phyloP scores from a whole-genome alignment of 2,329 filamentous ascomycete genomes.

The Dothistroma septosporum region DNA sequence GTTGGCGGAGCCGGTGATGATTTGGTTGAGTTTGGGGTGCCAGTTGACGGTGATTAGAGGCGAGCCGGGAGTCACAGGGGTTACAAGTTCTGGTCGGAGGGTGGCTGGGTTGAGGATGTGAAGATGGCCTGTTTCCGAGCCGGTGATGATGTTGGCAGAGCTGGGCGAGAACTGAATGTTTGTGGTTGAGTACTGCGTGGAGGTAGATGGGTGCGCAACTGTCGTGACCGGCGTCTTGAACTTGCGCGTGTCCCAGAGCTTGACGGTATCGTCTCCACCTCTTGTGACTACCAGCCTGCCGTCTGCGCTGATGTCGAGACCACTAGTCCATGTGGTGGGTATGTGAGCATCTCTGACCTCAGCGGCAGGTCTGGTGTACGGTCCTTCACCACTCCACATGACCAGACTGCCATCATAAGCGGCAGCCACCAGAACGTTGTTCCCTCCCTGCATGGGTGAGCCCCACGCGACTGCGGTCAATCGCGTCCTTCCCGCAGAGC shows the following conservation, averaged over 20 bases:
- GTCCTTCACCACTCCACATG: slow-evolving; percentile 88
- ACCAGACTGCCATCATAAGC: slow-evolving; percentile 85
- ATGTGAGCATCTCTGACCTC: slow-evolving; percentile 82
- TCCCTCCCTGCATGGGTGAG: slow-evolving; percentile 68
- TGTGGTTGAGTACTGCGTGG: slow-evolving; percentile 74
- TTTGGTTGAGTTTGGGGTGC: slow-evolving; percentile 95
- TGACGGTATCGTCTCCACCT: slow-evolving; percentile 87
- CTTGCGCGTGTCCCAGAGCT: slow-evolving; percentile 94
- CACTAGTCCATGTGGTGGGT: slow-evolving; percentile 82
- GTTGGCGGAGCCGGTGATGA: slow-evolving; percentile 89
- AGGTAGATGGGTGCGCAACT: slow-evolving; percentile 74
- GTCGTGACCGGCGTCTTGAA: slow-evolving; percentile 86
- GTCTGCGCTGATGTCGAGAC: slow-evolving; percentile 84
- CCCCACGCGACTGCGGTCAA: slow-evolving; percentile 94
- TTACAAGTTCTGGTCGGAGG: slow-evolving; percentile 75
- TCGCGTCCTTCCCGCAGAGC: slow-evolving; percentile 81
- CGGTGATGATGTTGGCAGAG: slow-evolving; percentile 79
- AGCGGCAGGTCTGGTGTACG: slow-evolving; percentile 73
- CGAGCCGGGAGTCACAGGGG: slow-evolving; percentile 79
- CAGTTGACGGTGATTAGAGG: slow-evolving; percentile 81
- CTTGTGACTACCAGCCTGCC: slow-evolving; percentile 85
- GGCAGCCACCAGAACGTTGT: slow-evolving; percentile 72
- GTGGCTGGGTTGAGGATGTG: slow-evolving; percentile 94
- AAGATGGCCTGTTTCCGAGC: slow-evolving; percentile 77
- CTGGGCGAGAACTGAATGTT: slow-evolving; percentile 89